phyloP scores from a whole-genome alignment of 2,329 filamentous ascomycete genomes.

The Cryphonectria carpinicola region DNA sequence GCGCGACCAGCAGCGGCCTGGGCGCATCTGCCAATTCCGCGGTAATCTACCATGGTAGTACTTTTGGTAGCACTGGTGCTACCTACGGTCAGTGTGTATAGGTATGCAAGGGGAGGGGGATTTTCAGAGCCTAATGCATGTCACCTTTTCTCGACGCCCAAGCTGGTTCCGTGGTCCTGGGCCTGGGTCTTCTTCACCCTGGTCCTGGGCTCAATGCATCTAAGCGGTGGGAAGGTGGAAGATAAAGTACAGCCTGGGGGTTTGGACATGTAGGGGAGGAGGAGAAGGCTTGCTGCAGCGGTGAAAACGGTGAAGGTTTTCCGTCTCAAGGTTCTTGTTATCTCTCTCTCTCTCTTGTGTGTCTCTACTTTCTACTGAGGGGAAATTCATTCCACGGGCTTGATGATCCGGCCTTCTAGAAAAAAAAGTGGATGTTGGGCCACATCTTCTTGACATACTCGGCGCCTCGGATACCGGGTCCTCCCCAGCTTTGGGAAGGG shows the following conservation, averaged over 20 bases:
- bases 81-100: not conserved
- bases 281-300: no score
- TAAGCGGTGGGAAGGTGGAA: not conserved
- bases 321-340: no score
- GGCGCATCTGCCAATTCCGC: not conserved
- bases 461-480: not conserved
- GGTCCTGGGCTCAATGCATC: not conserved
- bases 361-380: no score
- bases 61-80: not conserved
- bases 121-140: not conserved
- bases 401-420: no score
- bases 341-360: no score
- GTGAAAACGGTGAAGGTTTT: no score
- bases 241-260: not conserved
- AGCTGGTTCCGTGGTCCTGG: not conserved
- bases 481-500: not conserved
- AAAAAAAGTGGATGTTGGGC: no score
- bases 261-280: not conserved
- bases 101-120: not conserved
- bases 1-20: no score
- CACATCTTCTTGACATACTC: no score
- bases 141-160: not conserved
- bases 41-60: not conserved
- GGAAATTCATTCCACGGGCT: not conserved
- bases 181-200: not conserved